Conservation (phyloP, 2,329 filamentous ascomycete species). For the Rhynchosporium graminicola region DNA sequence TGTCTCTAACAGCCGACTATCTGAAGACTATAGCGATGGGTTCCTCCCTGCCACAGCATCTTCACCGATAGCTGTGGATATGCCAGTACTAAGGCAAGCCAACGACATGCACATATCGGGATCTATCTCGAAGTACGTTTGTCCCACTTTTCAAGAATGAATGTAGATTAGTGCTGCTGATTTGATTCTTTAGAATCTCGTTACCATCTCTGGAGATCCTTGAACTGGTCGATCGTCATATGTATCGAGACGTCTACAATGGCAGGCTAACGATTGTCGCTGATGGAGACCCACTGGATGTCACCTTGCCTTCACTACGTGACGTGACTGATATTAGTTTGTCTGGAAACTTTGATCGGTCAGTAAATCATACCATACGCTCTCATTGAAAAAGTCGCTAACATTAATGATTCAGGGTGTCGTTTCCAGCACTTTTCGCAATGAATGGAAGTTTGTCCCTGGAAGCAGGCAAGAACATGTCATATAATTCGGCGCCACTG, state of each 20-base stretch:
- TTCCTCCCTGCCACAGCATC: background rate
- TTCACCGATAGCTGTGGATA: background rate
- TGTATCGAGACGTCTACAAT: background rate
- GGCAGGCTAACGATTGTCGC: background rate
- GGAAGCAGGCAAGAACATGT: background rate
- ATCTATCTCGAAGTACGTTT: background rate
- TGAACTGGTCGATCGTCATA: background rate
- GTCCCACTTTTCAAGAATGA: background rate
- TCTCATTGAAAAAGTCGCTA: background rate
- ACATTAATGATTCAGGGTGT: background rate
- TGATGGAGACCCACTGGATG: background rate
- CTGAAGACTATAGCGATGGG: background rate
- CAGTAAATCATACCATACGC: background rate
- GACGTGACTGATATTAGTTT: background rate
- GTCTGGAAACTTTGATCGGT: conserved; percentile 1
- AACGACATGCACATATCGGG: background rate
- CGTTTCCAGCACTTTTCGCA: conserved; percentile 12
- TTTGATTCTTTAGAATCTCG: background rate
- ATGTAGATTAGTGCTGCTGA: background rate
- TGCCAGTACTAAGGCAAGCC: background rate
- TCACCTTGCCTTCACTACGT: conserved; percentile 5
- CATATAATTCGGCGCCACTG: background rate
- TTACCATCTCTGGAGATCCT: background rate
- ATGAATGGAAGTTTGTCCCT: conserved; percentile 3
- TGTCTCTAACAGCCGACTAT: background rate